Evolutionary conservation across 805 yeast species (phyloP), one percentile per base, ranked within the genome.

Genomic region (Cyberlindnera veronae): DNA sequence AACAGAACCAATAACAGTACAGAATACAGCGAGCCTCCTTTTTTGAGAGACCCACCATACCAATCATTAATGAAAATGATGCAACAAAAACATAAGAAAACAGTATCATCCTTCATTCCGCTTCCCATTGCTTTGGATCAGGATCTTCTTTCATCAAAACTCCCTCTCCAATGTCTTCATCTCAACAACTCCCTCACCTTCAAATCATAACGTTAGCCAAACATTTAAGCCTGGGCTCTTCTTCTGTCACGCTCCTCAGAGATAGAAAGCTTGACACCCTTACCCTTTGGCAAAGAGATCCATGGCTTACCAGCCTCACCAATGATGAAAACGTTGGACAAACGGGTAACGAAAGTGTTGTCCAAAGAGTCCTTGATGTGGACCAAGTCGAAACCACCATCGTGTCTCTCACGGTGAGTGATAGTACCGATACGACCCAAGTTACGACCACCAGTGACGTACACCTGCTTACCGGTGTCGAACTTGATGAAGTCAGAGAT

Each of bases 161-260:
- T 13, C 26, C 19, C 19, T 26, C 29, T 28, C 9, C 29, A 36
- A 14, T 37, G 34, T 32, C 34, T 32, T 32, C 34, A 32, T 32
- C 42, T 34, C 14, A 14, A 32, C 21, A 29, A 26, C 96, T 84
- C 33, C 12, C 29, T 26, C 33, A 96, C 87, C 84, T 88, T 90
- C 73, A 89, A 83, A 73, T 90, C 41, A 29, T 32, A 37, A 19
- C 29, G 35, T 30, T 26, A 37, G 32, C 33, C 29, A 26, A 18
- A 23, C 21, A 27, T 38, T 53, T 54, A 54, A 39, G 38, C 34
- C 69, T 78, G 84, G 67, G 91, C 89, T 76, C 96, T 85, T 76
- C 95, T 90, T 81, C 90, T 81, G 86, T 89, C 96, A 77, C 96
- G 88, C 82, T 89, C 96, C 78, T 89, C 96, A 67, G 96, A 77